Evolutionary conservation across 78 protist genomes (phyloP).

Genomic region (Dictyostelium discoideum): dicty_2.7 NC_007088.5:2008001-2008500

Average conservation of each 20-base stretch:
- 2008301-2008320: constrained; percentile 3
- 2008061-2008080: constrained; percentile 78
- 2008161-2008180: too few relatives aligned
- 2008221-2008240: constrained; percentile 73
- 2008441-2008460: too few relatives aligned
- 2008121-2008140: constrained; percentile 23
- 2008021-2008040: constrained; percentile 73
- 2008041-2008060: constrained; percentile 64
- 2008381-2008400: constrained; percentile 78
- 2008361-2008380: constrained; percentile 18
- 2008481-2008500: background rate
- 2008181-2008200: background rate
- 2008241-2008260: constrained; percentile 92
- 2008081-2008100: constrained; percentile 49
- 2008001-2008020: constrained; percentile 76
- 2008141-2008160: too few relatives aligned
- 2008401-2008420: constrained; percentile 63
- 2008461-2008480: background rate
- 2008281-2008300: constrained; percentile 82
- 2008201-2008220: constrained; percentile 6
- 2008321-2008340: constrained; percentile 2
- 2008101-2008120: constrained; percentile 77
- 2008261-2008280: constrained; percentile 90
- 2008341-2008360: constrained; percentile 5
- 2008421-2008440: background rate